A percentile compares a stretch with the other conserved stretches of the same genome.
Conservation (phyloP, 345 rosid species). For the Salix brachista region DNA sequence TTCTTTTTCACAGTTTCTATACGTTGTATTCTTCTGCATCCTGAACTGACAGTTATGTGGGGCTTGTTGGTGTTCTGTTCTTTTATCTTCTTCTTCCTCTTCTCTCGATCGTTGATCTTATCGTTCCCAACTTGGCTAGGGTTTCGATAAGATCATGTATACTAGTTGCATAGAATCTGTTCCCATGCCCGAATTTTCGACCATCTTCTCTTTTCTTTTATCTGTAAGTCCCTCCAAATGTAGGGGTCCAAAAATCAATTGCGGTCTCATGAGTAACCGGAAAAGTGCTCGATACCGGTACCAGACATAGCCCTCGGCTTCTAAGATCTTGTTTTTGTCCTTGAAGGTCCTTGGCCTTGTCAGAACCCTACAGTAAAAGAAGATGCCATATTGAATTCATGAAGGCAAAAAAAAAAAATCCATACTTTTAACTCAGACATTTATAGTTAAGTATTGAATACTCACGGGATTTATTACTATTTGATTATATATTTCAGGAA, state of each 20-base stretch:
- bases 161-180: constrained; percentile 29
- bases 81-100: background rate
- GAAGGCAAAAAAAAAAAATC: background rate
- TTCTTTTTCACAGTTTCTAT: constrained; percentile 1
- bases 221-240: constrained; percentile 95
- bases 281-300: constrained; percentile 84
- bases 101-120: constrained; percentile 14
- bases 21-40: constrained; percentile 8
- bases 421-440: background rate
- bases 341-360: constrained; percentile 53
- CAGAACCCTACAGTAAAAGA: constrained; percentile 39
- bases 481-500: background rate
- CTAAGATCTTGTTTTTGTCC: constrained; percentile 79
- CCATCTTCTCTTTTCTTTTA: constrained; percentile 26
- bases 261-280: constrained; percentile 80
- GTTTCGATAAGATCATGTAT: constrained; percentile 32
- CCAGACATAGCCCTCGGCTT: constrained; percentile 87
- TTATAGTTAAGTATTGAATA: background rate
- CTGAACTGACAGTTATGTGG: constrained; percentile 12
- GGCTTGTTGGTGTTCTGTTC: constrained; percentile 7
- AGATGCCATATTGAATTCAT: background rate
- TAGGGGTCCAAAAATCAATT: constrained; percentile 89
- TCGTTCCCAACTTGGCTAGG: constrained; percentile 34
- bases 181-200: constrained; percentile 13
- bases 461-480: background rate